Conservation (phyloP, 2,329 filamentous ascomycete genomes). For the Exophiala aquamarina region DNA sequence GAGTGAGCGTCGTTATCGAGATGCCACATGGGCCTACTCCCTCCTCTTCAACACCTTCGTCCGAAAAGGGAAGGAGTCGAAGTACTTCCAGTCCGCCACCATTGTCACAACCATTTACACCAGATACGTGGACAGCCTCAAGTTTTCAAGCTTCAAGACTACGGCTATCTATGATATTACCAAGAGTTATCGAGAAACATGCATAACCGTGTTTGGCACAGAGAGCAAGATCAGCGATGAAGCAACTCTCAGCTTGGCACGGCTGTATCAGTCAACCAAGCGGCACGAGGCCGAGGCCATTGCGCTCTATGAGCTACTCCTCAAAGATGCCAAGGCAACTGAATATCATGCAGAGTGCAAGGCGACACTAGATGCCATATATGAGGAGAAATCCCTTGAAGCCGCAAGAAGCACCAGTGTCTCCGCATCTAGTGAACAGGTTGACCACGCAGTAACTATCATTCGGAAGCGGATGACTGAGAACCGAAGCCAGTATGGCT, state of each 20-base stretch:
- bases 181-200: slow-evolving; percentile 35
- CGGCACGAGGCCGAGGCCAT: slow-evolving; percentile 37
- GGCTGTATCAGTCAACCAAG: slow-evolving; percentile 40
- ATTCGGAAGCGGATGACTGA: slow-evolving; percentile 31
- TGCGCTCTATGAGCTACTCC: slow-evolving; percentile 38
- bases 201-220: slow-evolving; percentile 36
- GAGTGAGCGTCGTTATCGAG: slow-evolving; percentile 38
- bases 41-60: slow-evolving; percentile 40
- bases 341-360: slow-evolving; percentile 37
- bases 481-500: slow-evolving; percentile 36
- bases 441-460: slow-evolving; percentile 34
- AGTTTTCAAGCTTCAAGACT: slow-evolving; percentile 34
- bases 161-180: slow-evolving; percentile 36
- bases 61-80: slow-evolving; percentile 33
- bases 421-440: slow-evolving; percentile 31
- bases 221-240: slow-evolving; percentile 38
- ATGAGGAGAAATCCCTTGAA: slow-evolving; percentile 37
- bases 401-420: slow-evolving; percentile 25
- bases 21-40: slow-evolving; percentile 37
- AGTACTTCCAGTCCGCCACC: slow-evolving; percentile 35
- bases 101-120: slow-evolving; percentile 36
- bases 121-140: slow-evolving; percentile 39
- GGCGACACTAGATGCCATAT: slow-evolving; percentile 37
- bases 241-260: slow-evolving; percentile 37
- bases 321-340: slow-evolving; percentile 33